Conservation (phyloP, 2,329 filamentous ascomycete genomes). For the Didymella sp. region DNA sequence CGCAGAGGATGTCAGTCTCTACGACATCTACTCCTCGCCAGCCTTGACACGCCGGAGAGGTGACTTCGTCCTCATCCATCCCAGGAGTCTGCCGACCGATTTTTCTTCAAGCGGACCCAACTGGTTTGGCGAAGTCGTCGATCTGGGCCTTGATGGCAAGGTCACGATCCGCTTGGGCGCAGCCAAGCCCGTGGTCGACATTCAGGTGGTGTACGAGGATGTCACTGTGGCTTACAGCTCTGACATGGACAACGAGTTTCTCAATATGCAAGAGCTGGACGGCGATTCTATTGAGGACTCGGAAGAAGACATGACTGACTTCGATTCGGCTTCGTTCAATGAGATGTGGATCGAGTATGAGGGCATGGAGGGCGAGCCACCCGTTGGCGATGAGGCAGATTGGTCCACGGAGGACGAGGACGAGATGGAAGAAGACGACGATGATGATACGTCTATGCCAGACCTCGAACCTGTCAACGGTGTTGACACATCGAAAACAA, state of each 20-base stretch:
- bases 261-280: conserved; percentile 35
- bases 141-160: conserved; percentile 60
- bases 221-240: conserved; percentile 58
- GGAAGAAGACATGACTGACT: conserved; percentile 42
- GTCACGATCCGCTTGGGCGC: conserved; percentile 63
- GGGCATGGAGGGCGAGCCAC: conserved; percentile 43
- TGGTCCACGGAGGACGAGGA: conserved; percentile 51
- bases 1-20: conserved; percentile 63
- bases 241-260: conserved; percentile 48
- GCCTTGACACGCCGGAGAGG: conserved; percentile 58
- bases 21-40: conserved; percentile 62
- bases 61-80: conserved; percentile 61
- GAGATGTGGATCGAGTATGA: conserved; percentile 51
- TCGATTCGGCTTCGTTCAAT: conserved; percentile 45
- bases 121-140: conserved; percentile 66
- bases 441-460: conserved; percentile 42
- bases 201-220: conserved; percentile 57
- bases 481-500: conserved; percentile 46
- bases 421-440: conserved; percentile 43
- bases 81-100: conserved; percentile 23
- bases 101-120: conserved; percentile 39
- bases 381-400: conserved; percentile 43
- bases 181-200: conserved; percentile 57
- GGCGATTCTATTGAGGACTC: conserved; percentile 42
- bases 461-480: conserved; percentile 29